Conservation (phyloP, 495 filamentous ascomycete genomes). For the Antarctomyces pellizariae region DNA sequence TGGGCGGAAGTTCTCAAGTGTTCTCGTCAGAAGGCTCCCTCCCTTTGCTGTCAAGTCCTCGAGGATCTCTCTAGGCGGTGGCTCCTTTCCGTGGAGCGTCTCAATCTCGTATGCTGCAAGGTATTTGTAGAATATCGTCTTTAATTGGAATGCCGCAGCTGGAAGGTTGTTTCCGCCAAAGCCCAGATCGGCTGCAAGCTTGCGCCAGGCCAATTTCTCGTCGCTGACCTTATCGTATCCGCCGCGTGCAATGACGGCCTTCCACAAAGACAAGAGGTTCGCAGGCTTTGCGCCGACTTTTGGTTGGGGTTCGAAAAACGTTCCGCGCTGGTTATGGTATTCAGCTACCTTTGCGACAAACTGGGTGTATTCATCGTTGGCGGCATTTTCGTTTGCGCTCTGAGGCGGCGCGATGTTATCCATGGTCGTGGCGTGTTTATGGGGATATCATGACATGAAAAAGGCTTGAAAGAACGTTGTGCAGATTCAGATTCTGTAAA, state of each 20-base stretch:
- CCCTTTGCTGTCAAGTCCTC: conserved; percentile 56
- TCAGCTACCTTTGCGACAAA: conserved; percentile 40
- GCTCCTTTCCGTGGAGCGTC: conserved; percentile 43
- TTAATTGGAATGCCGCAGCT: conserved; percentile 50
- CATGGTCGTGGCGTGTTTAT: conserved; percentile 1
- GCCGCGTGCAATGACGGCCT: conserved; percentile 40
- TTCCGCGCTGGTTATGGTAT: conserved; percentile 52
- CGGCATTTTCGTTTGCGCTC: conserved; percentile 19
- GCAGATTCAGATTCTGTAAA: conserved; percentile 7
- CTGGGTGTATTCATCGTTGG: conserved; percentile 37
- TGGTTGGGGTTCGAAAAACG: conserved; percentile 45
- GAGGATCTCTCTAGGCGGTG: conserved; percentile 60
- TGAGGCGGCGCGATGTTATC: conserved; percentile 4
- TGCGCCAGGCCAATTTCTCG: conserved; percentile 59
- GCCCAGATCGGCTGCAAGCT: conserved; percentile 41
- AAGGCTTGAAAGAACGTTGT: conserved; percentile 3
- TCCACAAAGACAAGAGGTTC: conserved; percentile 47
- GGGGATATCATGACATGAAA: conserved; percentile 4
- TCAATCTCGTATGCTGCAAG: conserved; percentile 64
- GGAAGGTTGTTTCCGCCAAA: conserved; percentile 36
- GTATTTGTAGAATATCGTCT: conserved; percentile 65
- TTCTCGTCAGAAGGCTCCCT: conserved; percentile 50
- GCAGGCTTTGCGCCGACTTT: conserved; percentile 46
- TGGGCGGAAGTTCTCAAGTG: conserved; percentile 41
- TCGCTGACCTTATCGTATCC: conserved; percentile 64